These are phyloP conservation scores for Thymus quinquecostatus DNA, from an alignment of 257 asterid species.

Conservation along the genomic window DNA sequence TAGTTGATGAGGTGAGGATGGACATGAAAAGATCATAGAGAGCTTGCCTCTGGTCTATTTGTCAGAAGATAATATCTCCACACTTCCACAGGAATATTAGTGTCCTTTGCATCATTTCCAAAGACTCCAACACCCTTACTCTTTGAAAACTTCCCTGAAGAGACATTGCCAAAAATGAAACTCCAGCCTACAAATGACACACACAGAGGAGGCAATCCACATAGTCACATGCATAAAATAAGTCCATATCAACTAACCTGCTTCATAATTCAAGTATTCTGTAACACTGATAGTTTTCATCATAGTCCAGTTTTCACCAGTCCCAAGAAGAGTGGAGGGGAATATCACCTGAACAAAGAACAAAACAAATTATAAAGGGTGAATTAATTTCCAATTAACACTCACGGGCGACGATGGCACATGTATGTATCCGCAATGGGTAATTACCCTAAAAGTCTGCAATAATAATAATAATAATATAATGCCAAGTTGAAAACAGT, in stretches of 20 bases:
- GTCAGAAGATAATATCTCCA: conserved; percentile 97
- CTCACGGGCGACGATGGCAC: conserved; percentile 1
- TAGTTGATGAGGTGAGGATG: conserved; percentile 16
- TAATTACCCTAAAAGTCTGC: background rate
- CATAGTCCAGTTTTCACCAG: conserved; percentile 95
- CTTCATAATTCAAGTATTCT: conserved; percentile 93
- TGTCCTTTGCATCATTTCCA: conserved; percentile 92
- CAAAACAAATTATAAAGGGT: background rate
- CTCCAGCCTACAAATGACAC: conserved; percentile 14
- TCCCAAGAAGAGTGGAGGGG: conserved; percentile 95
- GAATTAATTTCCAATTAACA: background rate
- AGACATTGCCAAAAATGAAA: background rate
- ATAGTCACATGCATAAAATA: conserved; percentile 16
- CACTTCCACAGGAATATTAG: conserved; percentile 91
- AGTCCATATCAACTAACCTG: conserved; percentile 64
- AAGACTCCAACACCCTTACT: conserved; percentile 94
- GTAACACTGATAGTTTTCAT: conserved; percentile 97
- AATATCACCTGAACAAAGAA: conserved; percentile 74
- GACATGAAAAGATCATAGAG: conserved; percentile 23
- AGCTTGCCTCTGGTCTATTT: conserved; percentile 91
- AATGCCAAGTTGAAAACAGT: background rate
- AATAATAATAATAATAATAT: no score
- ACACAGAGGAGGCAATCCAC: conserved; percentile 11
- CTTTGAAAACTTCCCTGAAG: conserved; percentile 88
- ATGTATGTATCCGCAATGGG: conserved; percentile 13